Percentiles rank a stretch among this genome's conserved stretches.
Evolutionary conservation across 2,329 filamentous ascomycete genomes (phyloP).

Genomic region (Sporothrix pallida): DNA sequence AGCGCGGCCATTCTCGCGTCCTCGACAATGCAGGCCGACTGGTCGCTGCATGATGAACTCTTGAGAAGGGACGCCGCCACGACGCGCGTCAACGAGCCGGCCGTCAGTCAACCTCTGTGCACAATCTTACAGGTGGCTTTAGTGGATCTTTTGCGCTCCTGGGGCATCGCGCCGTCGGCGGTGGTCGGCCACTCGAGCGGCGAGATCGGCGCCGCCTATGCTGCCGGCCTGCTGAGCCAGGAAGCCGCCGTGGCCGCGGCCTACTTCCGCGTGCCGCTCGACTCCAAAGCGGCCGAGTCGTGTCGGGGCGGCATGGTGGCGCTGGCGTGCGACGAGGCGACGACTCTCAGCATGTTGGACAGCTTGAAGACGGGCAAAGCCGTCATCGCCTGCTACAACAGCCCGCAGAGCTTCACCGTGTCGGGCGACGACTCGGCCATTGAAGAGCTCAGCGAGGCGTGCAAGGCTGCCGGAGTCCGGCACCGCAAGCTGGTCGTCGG

Average conservation of each 20-base stretch:
- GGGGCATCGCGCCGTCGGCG: slow-evolving; percentile 45
- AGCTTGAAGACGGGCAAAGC: slow-evolving; percentile 41
- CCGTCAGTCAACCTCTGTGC: slow-evolving; percentile 51
- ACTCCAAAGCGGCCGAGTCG: slow-evolving; percentile 36
- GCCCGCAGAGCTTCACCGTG: slow-evolving; percentile 46
- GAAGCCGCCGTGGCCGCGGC: slow-evolving; percentile 52
- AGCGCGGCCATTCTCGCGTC: slow-evolving; percentile 42
- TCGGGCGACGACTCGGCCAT: slow-evolving; percentile 41
- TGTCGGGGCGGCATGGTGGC: slow-evolving; percentile 56
- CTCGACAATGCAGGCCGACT: slow-evolving; percentile 45
- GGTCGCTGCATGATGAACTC: slow-evolving; percentile 47
- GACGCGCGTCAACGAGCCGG: slow-evolving; percentile 47
- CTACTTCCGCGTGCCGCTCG: slow-evolving; percentile 52
- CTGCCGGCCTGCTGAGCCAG: slow-evolving; percentile 51
- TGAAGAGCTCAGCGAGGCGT: slow-evolving; percentile 32
- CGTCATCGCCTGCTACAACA: slow-evolving; percentile 47
- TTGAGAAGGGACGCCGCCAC: slow-evolving; percentile 46
- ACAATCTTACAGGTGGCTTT: slow-evolving; percentile 57
- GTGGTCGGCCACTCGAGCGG: slow-evolving; percentile 58
- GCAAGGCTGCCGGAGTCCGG: slow-evolving; percentile 37
- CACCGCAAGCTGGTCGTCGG: slow-evolving; percentile 43
- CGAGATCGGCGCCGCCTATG: slow-evolving; percentile 58
- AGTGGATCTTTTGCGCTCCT: slow-evolving; percentile 48
- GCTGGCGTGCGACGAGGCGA: slow-evolving; percentile 47
- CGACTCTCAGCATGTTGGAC: slow-evolving; percentile 43